Evolutionary conservation across 306 rosid genomes (phyloP).

Genomic region (Gastrolobium villosum): DNA sequence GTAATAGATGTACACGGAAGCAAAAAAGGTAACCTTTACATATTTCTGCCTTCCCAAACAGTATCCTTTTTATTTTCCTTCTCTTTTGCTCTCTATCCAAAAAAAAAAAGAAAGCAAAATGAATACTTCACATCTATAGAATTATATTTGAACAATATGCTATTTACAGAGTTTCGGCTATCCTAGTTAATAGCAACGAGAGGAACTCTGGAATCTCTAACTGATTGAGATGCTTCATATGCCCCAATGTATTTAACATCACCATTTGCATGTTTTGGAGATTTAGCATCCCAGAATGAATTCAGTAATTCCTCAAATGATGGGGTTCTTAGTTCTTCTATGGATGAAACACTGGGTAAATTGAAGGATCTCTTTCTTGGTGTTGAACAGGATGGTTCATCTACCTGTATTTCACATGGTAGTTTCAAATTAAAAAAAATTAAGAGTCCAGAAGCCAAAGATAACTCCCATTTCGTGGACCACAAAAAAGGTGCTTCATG

Average conservation of each 20-base stretch:
- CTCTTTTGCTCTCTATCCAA: conserved; percentile 1
- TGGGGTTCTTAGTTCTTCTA: conserved; percentile 95
- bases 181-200: conserved; percentile 90
- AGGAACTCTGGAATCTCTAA: conserved; percentile 97
- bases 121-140: conserved; percentile 55
- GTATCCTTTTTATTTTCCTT: not conserved
- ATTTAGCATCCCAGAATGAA: conserved; percentile 88
- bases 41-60: conserved; percentile 27
- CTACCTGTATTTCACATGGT: conserved; percentile 64
- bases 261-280: conserved; percentile 82
- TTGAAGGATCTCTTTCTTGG: conserved; percentile 89
- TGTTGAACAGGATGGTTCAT: conserved; percentile 98
- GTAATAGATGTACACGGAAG: no score
- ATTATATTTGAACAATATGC: conserved; percentile 60
- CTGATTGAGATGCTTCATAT: conserved; percentile 80
- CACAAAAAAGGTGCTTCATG: not conserved
- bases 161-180: conserved; percentile 70
- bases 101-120: conserved; percentile 41
- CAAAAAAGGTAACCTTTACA: not conserved
- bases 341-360: conserved; percentile 82
- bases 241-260: conserved; percentile 78
- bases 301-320: conserved; percentile 90
- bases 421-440: conserved; percentile 2
- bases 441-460: not conserved
- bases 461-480: not conserved